A percentile compares a stretch with the other conserved stretches of the same genome.
These are phyloP conservation scores for Pleurotus eryngii DNA, from an alignment of 768 basidiomycete species.

Conservation along the genomic window DNA sequence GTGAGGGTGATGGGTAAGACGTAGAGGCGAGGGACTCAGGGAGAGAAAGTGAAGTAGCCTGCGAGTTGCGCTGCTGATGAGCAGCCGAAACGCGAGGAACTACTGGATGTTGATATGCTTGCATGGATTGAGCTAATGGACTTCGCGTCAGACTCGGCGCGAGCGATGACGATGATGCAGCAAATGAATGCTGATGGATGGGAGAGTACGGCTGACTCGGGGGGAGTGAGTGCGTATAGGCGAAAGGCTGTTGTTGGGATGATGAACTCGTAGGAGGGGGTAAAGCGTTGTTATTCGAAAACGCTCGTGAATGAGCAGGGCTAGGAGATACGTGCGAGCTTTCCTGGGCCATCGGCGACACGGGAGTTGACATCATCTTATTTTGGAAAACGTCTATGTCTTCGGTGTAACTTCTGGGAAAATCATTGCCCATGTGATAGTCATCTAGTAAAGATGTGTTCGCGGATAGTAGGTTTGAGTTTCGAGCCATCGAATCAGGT, in stretches of 20 bases:
- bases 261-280: neutral
- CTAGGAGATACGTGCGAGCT: neutral
- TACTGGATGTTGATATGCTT: neutral
- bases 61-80: neutral
- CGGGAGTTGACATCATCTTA: slow-evolving; percentile 1
- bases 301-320: neutral
- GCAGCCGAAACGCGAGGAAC: neutral
- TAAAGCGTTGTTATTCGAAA: neutral
- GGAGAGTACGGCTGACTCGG: slow-evolving; percentile 2
- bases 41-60: neutral
- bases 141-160: neutral
- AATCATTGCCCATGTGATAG: slow-evolving; percentile 13
- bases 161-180: neutral
- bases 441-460: neutral
- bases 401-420: slow-evolving; percentile 3
- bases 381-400: slow-evolving; percentile 3
- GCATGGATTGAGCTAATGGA: neutral
- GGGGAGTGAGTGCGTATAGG: neutral
- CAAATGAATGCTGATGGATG: slow-evolving; percentile 1
- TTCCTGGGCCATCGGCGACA: neutral
- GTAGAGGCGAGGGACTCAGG: neutral
- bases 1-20: neutral
- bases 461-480: neutral
- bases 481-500: neutral
- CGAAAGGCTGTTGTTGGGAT: neutral